Base-by-base conservation (phyloP, 805 yeast species). In the Cyberlindnera lachancei region DNA sequence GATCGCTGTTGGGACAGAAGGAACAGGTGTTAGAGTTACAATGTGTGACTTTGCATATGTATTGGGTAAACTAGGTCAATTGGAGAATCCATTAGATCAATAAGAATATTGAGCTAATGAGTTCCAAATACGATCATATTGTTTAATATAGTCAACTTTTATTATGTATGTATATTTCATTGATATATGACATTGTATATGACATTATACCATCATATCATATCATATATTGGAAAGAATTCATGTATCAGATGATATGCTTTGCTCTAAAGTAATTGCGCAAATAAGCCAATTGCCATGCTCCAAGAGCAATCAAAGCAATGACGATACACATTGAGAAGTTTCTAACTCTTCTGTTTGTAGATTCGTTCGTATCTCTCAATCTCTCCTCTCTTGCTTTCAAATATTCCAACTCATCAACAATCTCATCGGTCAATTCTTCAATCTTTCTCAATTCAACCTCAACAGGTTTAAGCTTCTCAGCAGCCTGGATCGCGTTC, bases 281-380 rank as follows among this genome's bases (percentile, higher is more conserved):
- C 63, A 92, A 72, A 63, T 92, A 92, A 48, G 76, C 74, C 45
- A 92, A 70, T 69, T 92, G 97, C 94, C 96, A 90, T 23, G 70
- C 77, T 30, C 96, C 96, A 48, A 92, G 74, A 17, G 75, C 74
- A 32, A 86, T 54, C 56, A 92, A 71, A 23, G 86, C 68, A 24
- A 79, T 19, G 37, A 87, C 68, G 39, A 86, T 74, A 28, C 77
- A 51, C 20, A 83, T 48, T 12, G 95, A 84, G 58, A 92, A 92
- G 63, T 79, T 77, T 64, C 86, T 79, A 37, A 90, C 96, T 56
- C 98, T 79, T 46, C 80, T 70, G 63, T 92, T 92, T 31, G 98
- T 92, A 26, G 94, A 79, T 66, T 92, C 98, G 61, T 92, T 92
- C 31, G 98, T 92, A 58, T 92, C 94, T 66, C 98, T 82, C 61